phyloP scores from a whole-genome alignment of 1,284 basidiomycete genomes.

The Ceratobasidium sp. region DNA sequence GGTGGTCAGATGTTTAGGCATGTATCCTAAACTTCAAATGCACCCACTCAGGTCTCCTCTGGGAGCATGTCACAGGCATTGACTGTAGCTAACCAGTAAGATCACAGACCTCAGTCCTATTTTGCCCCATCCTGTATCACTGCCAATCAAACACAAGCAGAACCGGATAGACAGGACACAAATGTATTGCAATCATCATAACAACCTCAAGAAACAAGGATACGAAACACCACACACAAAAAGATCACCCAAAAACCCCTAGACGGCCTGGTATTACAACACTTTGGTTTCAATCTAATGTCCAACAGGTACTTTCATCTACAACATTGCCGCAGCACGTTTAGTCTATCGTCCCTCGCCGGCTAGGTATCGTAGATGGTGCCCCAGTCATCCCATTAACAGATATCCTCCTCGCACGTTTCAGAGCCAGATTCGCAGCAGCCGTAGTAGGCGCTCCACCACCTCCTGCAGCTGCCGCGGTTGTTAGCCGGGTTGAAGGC shows the following conservation, averaged over 20 bases:
- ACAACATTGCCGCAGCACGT: not conserved
- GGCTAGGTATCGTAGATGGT: constrained; percentile 21
- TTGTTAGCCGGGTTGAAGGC: constrained; percentile 27
- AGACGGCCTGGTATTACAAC: constrained; percentile 20
- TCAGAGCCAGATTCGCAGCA: constrained; percentile 22
- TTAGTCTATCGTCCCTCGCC: constrained; percentile 36
- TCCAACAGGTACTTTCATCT: constrained; percentile 7
- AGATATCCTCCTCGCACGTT: constrained; percentile 32
- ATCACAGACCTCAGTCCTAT: too few species aligned
- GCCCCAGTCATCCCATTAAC: constrained; percentile 18
- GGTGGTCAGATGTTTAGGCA: too few species aligned
- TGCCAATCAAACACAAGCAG: too few species aligned
- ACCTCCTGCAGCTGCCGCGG: constrained; percentile 23
- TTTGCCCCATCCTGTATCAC: too few species aligned
- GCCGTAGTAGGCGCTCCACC: constrained; percentile 18
- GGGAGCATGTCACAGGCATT: too few species aligned
- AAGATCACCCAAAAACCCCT: constrained; percentile 8
- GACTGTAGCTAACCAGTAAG: too few species aligned
- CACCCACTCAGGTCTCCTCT: too few species aligned
- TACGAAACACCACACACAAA: not conserved
- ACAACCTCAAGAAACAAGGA: not conserved
- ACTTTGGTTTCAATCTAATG: constrained; percentile 29
- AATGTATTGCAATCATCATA: not conserved
- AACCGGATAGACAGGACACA: not conserved
- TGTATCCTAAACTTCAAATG: too few species aligned